phyloP scores from a whole-genome alignment of 1,139 yeast species.

The Meyerozyma carpophila region DNA sequence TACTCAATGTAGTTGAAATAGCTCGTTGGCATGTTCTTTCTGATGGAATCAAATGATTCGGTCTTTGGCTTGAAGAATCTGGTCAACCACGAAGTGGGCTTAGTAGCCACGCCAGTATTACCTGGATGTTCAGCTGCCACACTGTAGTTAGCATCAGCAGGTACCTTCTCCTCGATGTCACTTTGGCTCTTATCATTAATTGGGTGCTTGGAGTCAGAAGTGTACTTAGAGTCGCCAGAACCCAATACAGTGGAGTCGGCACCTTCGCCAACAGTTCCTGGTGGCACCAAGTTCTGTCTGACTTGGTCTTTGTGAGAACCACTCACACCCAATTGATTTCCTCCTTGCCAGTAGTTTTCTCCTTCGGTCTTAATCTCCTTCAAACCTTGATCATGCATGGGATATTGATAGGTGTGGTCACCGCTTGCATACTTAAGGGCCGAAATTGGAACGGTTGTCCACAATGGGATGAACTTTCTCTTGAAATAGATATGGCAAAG shows the following conservation, averaged over 20 bases:
- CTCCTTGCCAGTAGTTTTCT: constrained; percentile 43
- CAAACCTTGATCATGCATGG: constrained; percentile 58
- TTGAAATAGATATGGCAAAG: constrained; percentile 53
- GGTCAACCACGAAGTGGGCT: constrained; percentile 21
- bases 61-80: constrained; percentile 38
- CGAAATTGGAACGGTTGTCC: constrained; percentile 70
- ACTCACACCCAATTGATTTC: constrained; percentile 34
- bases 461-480: constrained; percentile 52
- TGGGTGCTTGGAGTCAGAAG: constrained; percentile 6
- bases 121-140: constrained; percentile 1
- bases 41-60: constrained; percentile 34
- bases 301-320: constrained; percentile 22
- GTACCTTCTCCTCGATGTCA: constrained; percentile 1
- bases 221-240: constrained; percentile 2
- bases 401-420: constrained; percentile 41
- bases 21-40: constrained; percentile 33
- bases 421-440: constrained; percentile 60
- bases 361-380: constrained; percentile 55
- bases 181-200: constrained; percentile 3
- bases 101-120: constrained; percentile 3
- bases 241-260: constrained; percentile 8
- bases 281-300: constrained; percentile 16
- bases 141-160: constrained; percentile 5
- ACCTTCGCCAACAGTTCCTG: constrained; percentile 10
- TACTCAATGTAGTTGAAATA: constrained; percentile 42